Conservation (phyloP, 345 rosid genomes). For the Durio zibethinus region DNA sequence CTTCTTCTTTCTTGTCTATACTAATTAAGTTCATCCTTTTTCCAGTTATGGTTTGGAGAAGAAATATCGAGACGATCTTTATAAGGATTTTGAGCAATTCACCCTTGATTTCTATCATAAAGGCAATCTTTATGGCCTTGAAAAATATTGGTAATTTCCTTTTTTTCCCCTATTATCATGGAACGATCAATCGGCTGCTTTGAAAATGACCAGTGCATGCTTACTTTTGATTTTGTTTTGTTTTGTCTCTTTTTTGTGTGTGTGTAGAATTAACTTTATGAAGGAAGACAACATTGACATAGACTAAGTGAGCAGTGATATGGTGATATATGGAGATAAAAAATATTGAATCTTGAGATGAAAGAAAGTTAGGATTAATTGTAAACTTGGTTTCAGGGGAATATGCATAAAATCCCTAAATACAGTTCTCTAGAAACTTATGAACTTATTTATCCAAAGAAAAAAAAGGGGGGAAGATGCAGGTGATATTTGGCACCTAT, state of each 20-base stretch:
- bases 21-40: conserved; percentile 7
- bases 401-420: background rate
- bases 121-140: conserved; percentile 90
- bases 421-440: background rate
- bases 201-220: background rate
- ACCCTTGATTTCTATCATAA: conserved; percentile 71
- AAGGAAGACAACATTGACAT: background rate
- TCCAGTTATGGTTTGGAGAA: conserved; percentile 94
- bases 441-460: background rate
- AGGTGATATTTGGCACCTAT: background rate
- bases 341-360: background rate
- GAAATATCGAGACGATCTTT: conserved; percentile 65
- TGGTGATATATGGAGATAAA: background rate
- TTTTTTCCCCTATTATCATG: background rate
- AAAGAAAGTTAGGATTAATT: background rate
- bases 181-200: background rate
- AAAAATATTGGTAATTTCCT: conserved; percentile 77
- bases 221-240: too few species aligned
- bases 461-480: background rate
- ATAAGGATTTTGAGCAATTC: conserved; percentile 80
- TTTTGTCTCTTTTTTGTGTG: too few species aligned
- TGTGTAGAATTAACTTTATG: background rate
- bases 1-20: background rate
- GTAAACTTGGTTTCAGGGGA: background rate
- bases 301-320: background rate